A percentile compares a stretch with the other conserved stretches of the same genome.
phyloP scores from a whole-genome alignment of 192 early-diverging fungal species.

The Geosiphon pyriformis region DNA sequence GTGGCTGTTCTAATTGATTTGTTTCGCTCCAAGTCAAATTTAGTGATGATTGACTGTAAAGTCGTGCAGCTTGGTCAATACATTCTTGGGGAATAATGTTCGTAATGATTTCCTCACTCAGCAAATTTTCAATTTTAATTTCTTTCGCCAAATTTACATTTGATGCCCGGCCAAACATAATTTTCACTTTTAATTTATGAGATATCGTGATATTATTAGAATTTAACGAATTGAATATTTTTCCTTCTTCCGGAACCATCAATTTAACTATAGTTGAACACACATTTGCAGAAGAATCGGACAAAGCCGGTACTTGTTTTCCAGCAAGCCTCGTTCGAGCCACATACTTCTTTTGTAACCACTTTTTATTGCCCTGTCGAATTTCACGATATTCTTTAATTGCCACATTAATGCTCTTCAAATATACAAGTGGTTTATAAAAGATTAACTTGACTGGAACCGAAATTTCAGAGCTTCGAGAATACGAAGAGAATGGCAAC shows the following conservation, averaged over 20 bases:
- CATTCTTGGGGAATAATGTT: too few relatives aligned
- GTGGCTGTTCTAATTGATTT: too few relatives aligned
- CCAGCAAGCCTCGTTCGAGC: neutral
- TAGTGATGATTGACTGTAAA: too few relatives aligned
- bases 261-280: neutral
- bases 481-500: neutral
- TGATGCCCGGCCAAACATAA: neutral
- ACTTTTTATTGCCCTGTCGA: neutral
- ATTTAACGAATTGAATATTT: neutral
- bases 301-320: neutral
- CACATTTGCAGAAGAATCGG: neutral
- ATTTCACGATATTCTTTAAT: conserved; percentile 19
- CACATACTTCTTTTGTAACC: neutral
- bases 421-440: neutral
- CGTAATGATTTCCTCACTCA: neutral
- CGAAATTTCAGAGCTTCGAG: neutral
- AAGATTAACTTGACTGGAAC: conserved; percentile 6
- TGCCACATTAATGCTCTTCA: conserved; percentile 6
- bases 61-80: too few relatives aligned
- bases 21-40: too few relatives aligned
- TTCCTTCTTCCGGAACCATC: neutral
- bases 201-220: neutral
- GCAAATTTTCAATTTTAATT: neutral
- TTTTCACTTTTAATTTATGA: conserved; percentile 11
- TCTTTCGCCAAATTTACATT: neutral